Evolutionary conservation across 257 asterid genomes (phyloP), one percentile per base, ranked within the genome.

Genomic region (Buddleja alternifolia): DNA sequence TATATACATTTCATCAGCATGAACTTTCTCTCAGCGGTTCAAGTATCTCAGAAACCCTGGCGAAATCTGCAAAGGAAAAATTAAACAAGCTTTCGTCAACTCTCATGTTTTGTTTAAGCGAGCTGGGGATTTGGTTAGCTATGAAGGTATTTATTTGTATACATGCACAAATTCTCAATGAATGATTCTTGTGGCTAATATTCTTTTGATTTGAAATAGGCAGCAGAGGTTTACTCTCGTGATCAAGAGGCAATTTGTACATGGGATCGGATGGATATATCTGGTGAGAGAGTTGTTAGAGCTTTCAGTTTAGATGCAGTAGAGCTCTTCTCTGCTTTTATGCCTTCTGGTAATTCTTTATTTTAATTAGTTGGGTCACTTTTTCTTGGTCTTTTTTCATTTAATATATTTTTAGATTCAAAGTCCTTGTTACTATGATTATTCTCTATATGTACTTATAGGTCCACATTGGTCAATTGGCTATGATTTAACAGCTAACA

Each of bases 81-180:
- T 39, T 93, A 55, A 40, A 65, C 10, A 85, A 69, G 63, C 78
- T 84, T 60, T 29, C 34, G 41, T 55, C 80, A 0, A 74, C 78
- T 25, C 71, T 90, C 53, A 7, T 36, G 74, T 88, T 83, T 76
- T 93, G 98, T 77, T 39, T 90, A 62, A 60, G 48, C 2, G 95
- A 90, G 85, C 84, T 88, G 60, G 98, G 98, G 24, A 63, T 83
- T 61, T 86, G 93, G 92, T 63, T 77, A 82, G 92, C 96, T 41
- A 47, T 78, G 63, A 84, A 93, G 97, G 98, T 93, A 86, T 73
- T 5, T 50, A 52, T 32, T 21, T 57, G 3, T n/a, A 2, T 8
- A 42, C 19, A 41, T 16, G 41, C 60, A 39, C 51, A 54, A 23
- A n/a, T 11, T 32, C 23, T 29, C 14, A 15, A 15, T 37, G 55